These are phyloP conservation scores for Mrakia gelida DNA, from an alignment of 768 basidiomycete genomes.

Conservation along the genomic window DNA sequence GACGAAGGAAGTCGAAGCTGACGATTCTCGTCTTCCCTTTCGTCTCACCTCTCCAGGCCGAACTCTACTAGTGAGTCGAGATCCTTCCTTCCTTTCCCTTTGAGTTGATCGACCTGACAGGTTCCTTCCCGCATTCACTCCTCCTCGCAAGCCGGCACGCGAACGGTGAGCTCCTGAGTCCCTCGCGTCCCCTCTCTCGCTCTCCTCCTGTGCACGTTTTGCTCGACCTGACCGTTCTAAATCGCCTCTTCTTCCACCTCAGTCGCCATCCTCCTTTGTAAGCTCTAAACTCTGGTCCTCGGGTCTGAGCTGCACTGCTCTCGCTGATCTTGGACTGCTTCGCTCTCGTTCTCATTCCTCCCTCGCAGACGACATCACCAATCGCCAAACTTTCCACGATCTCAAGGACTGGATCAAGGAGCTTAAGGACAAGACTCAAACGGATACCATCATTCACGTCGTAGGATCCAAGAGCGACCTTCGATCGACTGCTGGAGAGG, in stretches of 20 bases:
- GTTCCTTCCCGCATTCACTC: too few relatives aligned
- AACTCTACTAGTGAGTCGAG: slow-evolving; percentile 4
- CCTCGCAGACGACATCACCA: slow-evolving; percentile 77
- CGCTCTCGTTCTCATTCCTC: background rate
- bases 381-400: slow-evolving; percentile 79
- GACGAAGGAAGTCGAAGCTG: background rate
- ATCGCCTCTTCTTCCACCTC: too few relatives aligned
- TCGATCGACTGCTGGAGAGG: background rate
- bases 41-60: too few relatives aligned
- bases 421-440: slow-evolving; percentile 39
- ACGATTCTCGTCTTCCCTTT: background rate
- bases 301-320: background rate
- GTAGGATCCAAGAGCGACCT: slow-evolving; percentile 71
- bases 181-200: background rate
- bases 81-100: background rate
- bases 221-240: background rate
- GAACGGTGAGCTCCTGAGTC: slow-evolving; percentile 2
- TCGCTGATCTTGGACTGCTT: background rate
- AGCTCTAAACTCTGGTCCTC: background rate
- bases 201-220: background rate
- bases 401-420: slow-evolving; percentile 79
- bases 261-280: slow-evolving; percentile 68
- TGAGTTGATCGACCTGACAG: too few relatives aligned
- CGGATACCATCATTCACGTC: slow-evolving; percentile 85
- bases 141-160: background rate